Percentiles rank a stretch among this genome's conserved stretches.
Conservation (phyloP, 495 filamentous ascomycete species). For the Paragyromitra xinjiangensis region DNA sequence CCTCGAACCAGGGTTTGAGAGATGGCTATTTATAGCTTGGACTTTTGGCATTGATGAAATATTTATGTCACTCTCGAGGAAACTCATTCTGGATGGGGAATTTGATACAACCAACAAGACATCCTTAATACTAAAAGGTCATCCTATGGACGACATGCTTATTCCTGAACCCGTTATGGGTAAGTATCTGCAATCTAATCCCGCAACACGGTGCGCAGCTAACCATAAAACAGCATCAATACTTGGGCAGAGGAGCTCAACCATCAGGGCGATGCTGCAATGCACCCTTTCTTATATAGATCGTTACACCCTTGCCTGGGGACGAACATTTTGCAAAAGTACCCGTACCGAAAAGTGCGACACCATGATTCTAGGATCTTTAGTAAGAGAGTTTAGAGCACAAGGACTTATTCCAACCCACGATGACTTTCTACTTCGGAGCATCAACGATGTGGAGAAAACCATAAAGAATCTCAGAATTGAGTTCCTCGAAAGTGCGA, state of each 20-base stretch:
- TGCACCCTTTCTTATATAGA: conserved; percentile 42
- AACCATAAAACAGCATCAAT: conserved; percentile 28
- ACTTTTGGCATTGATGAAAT: conserved; percentile 40
- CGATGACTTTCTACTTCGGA: conserved; percentile 43
- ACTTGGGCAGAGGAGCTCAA: conserved; percentile 27
- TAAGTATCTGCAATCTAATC: conserved; percentile 5
- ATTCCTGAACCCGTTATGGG: conserved; percentile 45
- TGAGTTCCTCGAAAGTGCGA: conserved; percentile 28
- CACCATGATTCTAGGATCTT: conserved; percentile 41
- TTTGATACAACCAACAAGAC: conserved; percentile 21
- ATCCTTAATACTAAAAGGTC: conserved; percentile 27
- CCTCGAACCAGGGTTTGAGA: conserved; percentile 38
- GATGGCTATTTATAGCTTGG: conserved; percentile 52
- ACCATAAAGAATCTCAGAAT: conserved; percentile 42
- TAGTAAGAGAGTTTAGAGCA: conserved; percentile 40
- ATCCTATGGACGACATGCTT: conserved; percentile 44
- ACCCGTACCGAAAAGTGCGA: conserved; percentile 42
- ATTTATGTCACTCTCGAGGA: conserved; percentile 41
- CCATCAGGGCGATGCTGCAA: conserved; percentile 35
- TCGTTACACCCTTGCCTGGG: conserved; percentile 41
- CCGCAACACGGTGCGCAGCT: background rate
- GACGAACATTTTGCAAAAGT: conserved; percentile 40
- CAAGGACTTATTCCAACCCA: conserved; percentile 34
- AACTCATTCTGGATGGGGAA: conserved; percentile 42
- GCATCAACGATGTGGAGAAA: conserved; percentile 36